These are phyloP conservation scores for Trichoderma asperelloides DNA, from an alignment of 495 filamentous ascomycete species.

Conservation along the genomic window DNA sequence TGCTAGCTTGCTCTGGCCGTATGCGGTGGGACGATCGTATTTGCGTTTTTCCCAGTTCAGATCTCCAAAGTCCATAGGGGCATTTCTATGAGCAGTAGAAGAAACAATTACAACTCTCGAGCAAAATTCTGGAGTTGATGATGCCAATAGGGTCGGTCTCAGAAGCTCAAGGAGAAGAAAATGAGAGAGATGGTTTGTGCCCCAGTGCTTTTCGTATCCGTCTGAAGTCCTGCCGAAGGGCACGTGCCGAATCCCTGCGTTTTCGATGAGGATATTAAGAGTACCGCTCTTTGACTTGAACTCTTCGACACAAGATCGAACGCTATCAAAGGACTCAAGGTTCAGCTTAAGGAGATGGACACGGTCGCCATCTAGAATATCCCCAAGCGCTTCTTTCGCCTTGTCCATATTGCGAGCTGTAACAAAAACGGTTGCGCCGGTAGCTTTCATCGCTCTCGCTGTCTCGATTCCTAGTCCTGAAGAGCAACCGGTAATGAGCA, in stretches of 20 bases:
- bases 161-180: constrained; percentile 46
- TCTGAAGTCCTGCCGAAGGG: constrained; percentile 31
- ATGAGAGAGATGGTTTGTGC: constrained; percentile 40
- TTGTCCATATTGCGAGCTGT: constrained; percentile 33
- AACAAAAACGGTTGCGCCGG: constrained; percentile 40
- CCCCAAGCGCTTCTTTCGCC: constrained; percentile 14
- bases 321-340: constrained; percentile 20
- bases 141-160: constrained; percentile 32
- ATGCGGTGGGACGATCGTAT: constrained; percentile 26
- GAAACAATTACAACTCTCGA: constrained; percentile 27
- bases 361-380: constrained; percentile 19
- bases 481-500: constrained; percentile 43
- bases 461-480: constrained; percentile 48
- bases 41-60: constrained; percentile 26
- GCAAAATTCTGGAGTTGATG: constrained; percentile 23
- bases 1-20: constrained; percentile 43
- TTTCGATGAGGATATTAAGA: constrained; percentile 23
- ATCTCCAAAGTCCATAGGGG: constrained; percentile 35
- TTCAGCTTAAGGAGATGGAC: constrained; percentile 30
- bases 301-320: constrained; percentile 18
- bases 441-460: constrained; percentile 35
- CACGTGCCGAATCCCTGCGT: constrained; percentile 34
- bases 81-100: constrained; percentile 29
- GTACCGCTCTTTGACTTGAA: constrained; percentile 16
- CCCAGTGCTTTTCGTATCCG: constrained; percentile 40